phyloP scores from a whole-genome alignment of 1,284 basidiomycete species.

The Trichosporon coremiiforme region DNA sequence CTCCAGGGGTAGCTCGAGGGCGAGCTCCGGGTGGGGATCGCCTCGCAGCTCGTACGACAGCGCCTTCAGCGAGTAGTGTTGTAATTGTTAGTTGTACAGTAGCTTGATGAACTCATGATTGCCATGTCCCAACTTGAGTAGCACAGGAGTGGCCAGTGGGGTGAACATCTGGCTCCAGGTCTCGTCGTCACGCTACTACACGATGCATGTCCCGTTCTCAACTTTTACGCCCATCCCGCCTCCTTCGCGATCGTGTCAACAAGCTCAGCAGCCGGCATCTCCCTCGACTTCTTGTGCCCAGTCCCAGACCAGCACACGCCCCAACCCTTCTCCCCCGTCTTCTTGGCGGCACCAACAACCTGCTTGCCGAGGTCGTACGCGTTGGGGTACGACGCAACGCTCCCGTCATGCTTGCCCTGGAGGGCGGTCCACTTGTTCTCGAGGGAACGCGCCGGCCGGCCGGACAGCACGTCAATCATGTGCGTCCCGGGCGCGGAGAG shows the following conservation, averaged over 20 bases:
- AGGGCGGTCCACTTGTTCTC: slow-evolving; percentile 37
- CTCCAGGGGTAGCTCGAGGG: background rate
- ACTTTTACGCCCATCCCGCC: slow-evolving; percentile 22
- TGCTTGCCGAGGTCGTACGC: slow-evolving; percentile 47
- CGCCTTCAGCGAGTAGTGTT: slow-evolving; percentile 1
- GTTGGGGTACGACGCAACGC: slow-evolving; percentile 39
- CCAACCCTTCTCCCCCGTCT: slow-evolving; percentile 39
- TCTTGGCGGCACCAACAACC: slow-evolving; percentile 41
- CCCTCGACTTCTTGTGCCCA: slow-evolving; percentile 36
- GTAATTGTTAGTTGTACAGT: too few species aligned
- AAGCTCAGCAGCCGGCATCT: slow-evolving; percentile 38
- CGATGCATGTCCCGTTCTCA: too few species aligned
- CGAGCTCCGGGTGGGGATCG: background rate
- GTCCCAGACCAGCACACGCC: slow-evolving; percentile 50
- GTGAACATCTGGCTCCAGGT: too few species aligned
- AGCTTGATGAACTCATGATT: too few species aligned
- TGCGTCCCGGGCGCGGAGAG: slow-evolving; percentile 32
- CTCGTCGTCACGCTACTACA: too few species aligned
- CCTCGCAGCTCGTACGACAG: slow-evolving; percentile 1
- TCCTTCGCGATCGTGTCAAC: slow-evolving; percentile 34
- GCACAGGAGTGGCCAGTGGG: too few species aligned
- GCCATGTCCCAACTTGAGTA: too few species aligned
- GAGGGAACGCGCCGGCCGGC: slow-evolving; percentile 43
- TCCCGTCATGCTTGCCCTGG: slow-evolving; percentile 1
- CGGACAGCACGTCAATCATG: slow-evolving; percentile 39